Evolutionary conservation across 192 early-diverging fungal species (phyloP).

Genomic region (Dissophora globulifera): DNA sequence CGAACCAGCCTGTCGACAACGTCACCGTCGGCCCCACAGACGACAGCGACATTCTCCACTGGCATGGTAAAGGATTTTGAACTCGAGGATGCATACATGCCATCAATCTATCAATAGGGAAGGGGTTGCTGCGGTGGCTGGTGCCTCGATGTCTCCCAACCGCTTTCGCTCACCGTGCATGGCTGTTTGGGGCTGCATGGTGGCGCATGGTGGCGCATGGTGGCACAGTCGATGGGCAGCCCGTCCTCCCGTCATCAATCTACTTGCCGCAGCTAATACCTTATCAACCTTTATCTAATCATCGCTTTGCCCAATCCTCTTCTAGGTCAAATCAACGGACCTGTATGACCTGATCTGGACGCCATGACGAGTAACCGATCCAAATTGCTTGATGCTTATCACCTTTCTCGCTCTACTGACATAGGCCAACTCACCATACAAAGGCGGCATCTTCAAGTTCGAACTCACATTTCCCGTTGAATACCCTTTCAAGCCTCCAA

Average conservation of each 20-base stretch:
- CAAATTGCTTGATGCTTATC: not conserved
- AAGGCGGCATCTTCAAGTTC: conserved; percentile 77
- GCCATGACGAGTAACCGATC: too few relatives aligned
- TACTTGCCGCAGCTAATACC: too few relatives aligned
- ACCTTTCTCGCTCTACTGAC: not conserved
- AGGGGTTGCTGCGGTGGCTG: too few relatives aligned
- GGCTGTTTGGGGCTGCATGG: too few relatives aligned
- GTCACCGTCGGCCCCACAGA: conserved; percentile 63
- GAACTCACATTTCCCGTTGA: conserved; percentile 77
- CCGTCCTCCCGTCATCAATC: too few relatives aligned
- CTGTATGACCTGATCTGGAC: too few relatives aligned
- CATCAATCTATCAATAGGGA: too few relatives aligned
- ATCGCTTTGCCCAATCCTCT: too few relatives aligned
- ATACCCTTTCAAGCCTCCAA: conserved; percentile 87
- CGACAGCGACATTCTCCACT: conserved; percentile 73
- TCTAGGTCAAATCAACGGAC: conserved; percentile 61
- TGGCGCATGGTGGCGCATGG: not conserved
- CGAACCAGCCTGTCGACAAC: conserved; percentile 67
- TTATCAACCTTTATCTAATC: too few relatives aligned
- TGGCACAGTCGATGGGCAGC: not conserved
- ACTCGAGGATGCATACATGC: too few relatives aligned
- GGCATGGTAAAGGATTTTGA: conserved; percentile 76
- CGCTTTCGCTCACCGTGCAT: too few relatives aligned
- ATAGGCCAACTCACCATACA: conserved; percentile 69
- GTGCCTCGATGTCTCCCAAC: too few relatives aligned